Evolutionary conservation across 805 yeast species (phyloP).

Genomic region (Pichia gijzeniarum): DNA sequence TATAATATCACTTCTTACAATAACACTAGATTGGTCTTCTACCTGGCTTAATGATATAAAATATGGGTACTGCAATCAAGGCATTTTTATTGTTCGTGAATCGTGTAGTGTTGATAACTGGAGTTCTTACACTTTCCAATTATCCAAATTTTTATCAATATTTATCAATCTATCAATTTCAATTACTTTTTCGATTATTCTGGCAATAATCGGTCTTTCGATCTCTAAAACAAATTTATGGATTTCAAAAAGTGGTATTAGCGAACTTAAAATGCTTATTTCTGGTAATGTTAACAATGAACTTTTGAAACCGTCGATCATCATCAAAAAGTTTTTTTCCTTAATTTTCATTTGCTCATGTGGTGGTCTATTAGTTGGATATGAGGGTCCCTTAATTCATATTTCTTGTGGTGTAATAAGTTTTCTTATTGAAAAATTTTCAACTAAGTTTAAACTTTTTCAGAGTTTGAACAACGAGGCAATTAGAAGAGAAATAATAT

Average conservation of each 20-base stretch:
- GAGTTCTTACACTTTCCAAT: conserved; percentile 27
- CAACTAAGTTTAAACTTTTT: conserved; percentile 14
- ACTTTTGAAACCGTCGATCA: conserved; percentile 45
- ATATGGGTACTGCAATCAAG: conserved; percentile 42
- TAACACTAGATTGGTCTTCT: conserved; percentile 42
- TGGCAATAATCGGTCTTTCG: conserved; percentile 35
- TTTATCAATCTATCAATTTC: conserved; percentile 23
- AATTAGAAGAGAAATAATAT: conserved; percentile 53
- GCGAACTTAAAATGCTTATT: conserved; percentile 63
- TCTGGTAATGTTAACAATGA: conserved; percentile 54
- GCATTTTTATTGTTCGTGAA: conserved; percentile 22
- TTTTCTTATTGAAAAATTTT: conserved; percentile 29
- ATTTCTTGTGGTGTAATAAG: conserved; percentile 57
- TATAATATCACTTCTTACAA: conserved; percentile 41
- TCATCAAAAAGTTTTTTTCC: conserved; percentile 52
- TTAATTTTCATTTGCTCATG: conserved; percentile 62
- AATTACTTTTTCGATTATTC: conserved; percentile 31
- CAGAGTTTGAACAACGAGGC: conserved; percentile 43
- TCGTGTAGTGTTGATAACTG: conserved; percentile 30
- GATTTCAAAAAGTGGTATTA: conserved; percentile 56
- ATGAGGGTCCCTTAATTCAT: conserved; percentile 84
- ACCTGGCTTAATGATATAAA: conserved; percentile 47
- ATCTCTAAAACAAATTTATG: conserved; percentile 30
- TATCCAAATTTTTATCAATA: conserved; percentile 12
- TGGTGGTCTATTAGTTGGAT: conserved; percentile 71